Evolutionary conservation across 169 alveolate species (phyloP), one percentile per base, ranked within the genome.

Genomic region (Eimeria mitis): DNA sequence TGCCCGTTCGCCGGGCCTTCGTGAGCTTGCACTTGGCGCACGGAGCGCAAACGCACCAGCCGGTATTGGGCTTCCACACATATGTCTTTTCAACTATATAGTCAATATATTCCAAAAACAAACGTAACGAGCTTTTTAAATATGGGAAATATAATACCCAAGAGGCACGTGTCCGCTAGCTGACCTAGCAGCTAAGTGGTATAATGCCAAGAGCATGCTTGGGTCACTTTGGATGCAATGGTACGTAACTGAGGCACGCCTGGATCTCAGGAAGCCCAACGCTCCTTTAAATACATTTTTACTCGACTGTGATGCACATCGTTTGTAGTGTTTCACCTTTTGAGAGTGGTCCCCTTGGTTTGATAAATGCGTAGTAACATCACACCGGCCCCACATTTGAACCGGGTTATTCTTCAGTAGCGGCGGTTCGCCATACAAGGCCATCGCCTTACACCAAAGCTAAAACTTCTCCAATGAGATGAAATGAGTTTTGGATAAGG

Each of bases 21-120:
- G 88, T 47, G 52, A 84, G 91, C 91, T 19, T 84, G 91, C 78
- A 84, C 76, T 34, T 40, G 75, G 71, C 76, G 91, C 91, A 84
- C 91, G 75, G 91, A 61, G 75, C 91, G 75, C 91, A 31, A 19
- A 44, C 54, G 91, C 91, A 84, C 91, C 91, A 37, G 37, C 54
- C 75, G 75, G 42, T 37, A 54, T 9, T 42, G 59, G 91, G 91
- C 91, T 84, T 84, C 91, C 71, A 28, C 76, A 25, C 70, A 16
- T 34, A 40, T 84, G 61, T 9, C 71, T 42, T 84, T 56, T 37
- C 78, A 84, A 3, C 65, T 47, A 47, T n/a, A 8, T 44, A 21
- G 70, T 78, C 13, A 44, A 44, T 42, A 78, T 78, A n/a, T 47
- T 25, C 25, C 88, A 78, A 31, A 52, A 47, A 11, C 54, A 13